A percentile compares a stretch with the other conserved stretches of the same genome.
phyloP scores from a whole-genome alignment of 257 asterid genomes.

The Solanum virginianum region DNA sequence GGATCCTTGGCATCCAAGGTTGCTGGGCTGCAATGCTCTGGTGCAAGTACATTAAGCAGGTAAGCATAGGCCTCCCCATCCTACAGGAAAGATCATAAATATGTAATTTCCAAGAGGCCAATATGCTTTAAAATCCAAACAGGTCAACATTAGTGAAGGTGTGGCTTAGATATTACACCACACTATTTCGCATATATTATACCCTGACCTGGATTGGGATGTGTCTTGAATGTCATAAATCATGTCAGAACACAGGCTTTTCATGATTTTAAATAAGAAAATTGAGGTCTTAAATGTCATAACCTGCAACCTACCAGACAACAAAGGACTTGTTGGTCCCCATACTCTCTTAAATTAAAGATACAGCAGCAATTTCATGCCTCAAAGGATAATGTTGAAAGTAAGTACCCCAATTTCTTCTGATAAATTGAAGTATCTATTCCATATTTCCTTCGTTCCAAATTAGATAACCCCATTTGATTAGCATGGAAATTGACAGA shows the following conservation, averaged over 20 bases:
- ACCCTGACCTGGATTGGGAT: not conserved
- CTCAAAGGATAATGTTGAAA: not conserved
- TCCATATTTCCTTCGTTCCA: not conserved
- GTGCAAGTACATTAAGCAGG: slow-evolving; percentile 95
- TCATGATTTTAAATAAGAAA: not conserved
- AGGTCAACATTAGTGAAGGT: not conserved
- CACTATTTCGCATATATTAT: not conserved
- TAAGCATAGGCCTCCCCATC: slow-evolving; percentile 98
- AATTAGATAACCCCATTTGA: not conserved
- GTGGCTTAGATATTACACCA: not conserved
- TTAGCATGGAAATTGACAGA: not conserved
- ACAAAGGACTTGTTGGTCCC: not conserved
- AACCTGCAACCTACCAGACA: not conserved
- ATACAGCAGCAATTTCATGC: not conserved
- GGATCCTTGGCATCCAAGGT: slow-evolving; percentile 80
- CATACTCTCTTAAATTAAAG: not conserved
- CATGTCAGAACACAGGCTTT: not conserved
- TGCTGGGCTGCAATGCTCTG: slow-evolving; percentile 77
- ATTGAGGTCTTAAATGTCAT: not conserved
- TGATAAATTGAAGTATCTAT: not conserved
- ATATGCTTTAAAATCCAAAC: not conserved
- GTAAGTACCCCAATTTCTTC: not conserved
- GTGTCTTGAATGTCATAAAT: not conserved
- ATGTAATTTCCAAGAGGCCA: not conserved
- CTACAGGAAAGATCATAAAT: slow-evolving; percentile 26